Conservation (phyloP, 805 yeast species). For the Candida yuanshanica region DNA sequence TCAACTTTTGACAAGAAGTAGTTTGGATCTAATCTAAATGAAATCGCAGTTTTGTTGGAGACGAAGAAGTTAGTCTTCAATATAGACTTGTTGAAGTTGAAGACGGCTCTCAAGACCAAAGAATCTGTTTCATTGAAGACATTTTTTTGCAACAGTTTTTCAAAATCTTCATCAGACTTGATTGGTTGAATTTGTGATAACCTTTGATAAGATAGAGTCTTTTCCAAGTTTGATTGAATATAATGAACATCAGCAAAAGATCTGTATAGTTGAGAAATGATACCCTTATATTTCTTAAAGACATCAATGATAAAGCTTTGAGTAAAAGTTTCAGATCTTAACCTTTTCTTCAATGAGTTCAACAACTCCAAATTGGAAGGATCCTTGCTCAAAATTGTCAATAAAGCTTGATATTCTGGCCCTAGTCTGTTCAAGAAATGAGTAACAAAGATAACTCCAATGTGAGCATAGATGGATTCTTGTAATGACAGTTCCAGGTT, state of each 20-base stretch:
- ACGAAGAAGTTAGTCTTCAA: constrained; percentile 92
- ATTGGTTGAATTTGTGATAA: constrained; percentile 72
- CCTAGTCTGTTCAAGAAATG: constrained; percentile 95
- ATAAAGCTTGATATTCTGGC: constrained; percentile 72
- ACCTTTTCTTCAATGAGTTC: constrained; percentile 75
- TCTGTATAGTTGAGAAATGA: constrained; percentile 79
- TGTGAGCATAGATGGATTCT: constrained; percentile 91
- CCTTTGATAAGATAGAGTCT: constrained; percentile 84
- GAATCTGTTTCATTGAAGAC: constrained; percentile 75
- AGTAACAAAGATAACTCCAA: constrained; percentile 86
- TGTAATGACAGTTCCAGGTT: constrained; percentile 80
- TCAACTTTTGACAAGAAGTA: constrained; percentile 76
- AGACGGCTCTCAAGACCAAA: constrained; percentile 74
- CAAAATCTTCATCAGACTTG: constrained; percentile 69
- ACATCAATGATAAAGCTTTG: constrained; percentile 76
- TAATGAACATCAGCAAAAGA: constrained; percentile 91
- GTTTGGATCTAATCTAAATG: constrained; percentile 80
- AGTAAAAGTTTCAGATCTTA: constrained; percentile 90
- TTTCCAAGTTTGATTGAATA: constrained; percentile 59
- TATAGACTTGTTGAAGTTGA: constrained; percentile 77
- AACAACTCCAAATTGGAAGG: constrained; percentile 71
- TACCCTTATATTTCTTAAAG: constrained; percentile 60
- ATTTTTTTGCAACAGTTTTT: constrained; percentile 55
- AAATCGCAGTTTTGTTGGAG: constrained; percentile 90
- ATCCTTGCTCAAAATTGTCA: constrained; percentile 56